These are phyloP conservation scores for Boletus sp. DNA, from an alignment of 1,284 basidiomycete genomes.

Conservation along the genomic window DNA sequence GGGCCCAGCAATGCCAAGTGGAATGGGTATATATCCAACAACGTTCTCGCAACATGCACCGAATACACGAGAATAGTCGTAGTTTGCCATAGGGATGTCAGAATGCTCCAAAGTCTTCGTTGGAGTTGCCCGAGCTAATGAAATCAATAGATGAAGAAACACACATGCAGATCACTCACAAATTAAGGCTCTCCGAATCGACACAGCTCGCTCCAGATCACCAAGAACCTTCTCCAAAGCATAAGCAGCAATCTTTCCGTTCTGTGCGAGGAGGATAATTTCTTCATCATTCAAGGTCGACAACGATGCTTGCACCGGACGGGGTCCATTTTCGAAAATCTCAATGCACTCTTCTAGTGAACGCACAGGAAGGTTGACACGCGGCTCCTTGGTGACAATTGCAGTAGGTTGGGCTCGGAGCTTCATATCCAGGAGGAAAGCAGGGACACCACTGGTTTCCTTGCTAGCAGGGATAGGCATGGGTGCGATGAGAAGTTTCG, in stretches of 20 bases:
- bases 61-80: slow-evolving; percentile 92
- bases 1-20: slow-evolving; percentile 95
- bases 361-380: slow-evolving; percentile 38
- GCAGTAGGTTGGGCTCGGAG: slow-evolving; percentile 36
- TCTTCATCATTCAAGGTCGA: slow-evolving; percentile 87
- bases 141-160: slow-evolving; percentile 9
- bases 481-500: slow-evolving; percentile 27
- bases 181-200: slow-evolving; percentile 84
- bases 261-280: slow-evolving; percentile 83
- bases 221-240: slow-evolving; percentile 91
- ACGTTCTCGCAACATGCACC: slow-evolving; percentile 99
- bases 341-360: slow-evolving; percentile 79
- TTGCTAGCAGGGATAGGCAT: slow-evolving; percentile 22
- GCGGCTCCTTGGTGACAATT: slow-evolving; percentile 15
- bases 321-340: slow-evolving; percentile 83
- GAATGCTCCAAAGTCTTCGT: slow-evolving; percentile 86
- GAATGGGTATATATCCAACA: slow-evolving; percentile 94
- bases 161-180: slow-evolving; percentile 51
- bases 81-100: slow-evolving; percentile 79
- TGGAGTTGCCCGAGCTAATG: slow-evolving; percentile 74
- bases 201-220: slow-evolving; percentile 84
- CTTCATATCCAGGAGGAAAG: slow-evolving; percentile 48
- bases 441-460: slow-evolving; percentile 28
- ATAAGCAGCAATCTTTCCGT: slow-evolving; percentile 91
- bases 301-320: slow-evolving; percentile 53